These are phyloP conservation scores for Trifolium pratense DNA, from an alignment of 306 rosid species.

Conservation along the genomic window DNA sequence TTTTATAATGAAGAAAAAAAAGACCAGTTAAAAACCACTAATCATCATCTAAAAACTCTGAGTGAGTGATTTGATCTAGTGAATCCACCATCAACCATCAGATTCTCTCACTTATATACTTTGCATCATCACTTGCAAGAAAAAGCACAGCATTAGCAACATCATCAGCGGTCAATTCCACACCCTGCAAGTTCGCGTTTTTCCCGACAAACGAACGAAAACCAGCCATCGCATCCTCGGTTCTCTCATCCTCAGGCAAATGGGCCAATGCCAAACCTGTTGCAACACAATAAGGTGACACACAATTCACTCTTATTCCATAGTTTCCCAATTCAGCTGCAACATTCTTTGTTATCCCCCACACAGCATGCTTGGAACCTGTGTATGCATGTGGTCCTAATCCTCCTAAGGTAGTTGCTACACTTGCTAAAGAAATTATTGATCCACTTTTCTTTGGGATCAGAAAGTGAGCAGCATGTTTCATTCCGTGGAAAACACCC, in stretches of 20 bases:
- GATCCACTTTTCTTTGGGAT: slow-evolving; percentile 77
- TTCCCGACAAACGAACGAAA: slow-evolving; percentile 48
- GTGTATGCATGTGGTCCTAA: slow-evolving; percentile 72
- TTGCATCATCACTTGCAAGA: slow-evolving; percentile 81
- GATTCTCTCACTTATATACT: slow-evolving; percentile 72
- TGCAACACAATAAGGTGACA: slow-evolving; percentile 64
- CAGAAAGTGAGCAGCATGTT: slow-evolving; percentile 75
- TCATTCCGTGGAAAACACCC: slow-evolving; percentile 87
- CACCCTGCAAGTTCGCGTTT: slow-evolving; percentile 76
- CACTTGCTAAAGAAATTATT: slow-evolving; percentile 71
- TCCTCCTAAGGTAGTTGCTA: slow-evolving; percentile 58
- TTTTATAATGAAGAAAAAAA: too few relatives aligned
- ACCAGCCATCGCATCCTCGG: slow-evolving; percentile 53
- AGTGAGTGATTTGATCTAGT: slow-evolving; percentile 56
- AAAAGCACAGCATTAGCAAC: slow-evolving; percentile 87
- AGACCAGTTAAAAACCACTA: neutral
- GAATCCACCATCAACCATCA: slow-evolving; percentile 83
- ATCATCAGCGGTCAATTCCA: slow-evolving; percentile 61
- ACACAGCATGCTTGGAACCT: slow-evolving; percentile 79
- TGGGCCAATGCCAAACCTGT: slow-evolving; percentile 71
- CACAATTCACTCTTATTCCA: slow-evolving; percentile 70
- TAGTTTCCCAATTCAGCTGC: slow-evolving; percentile 79
- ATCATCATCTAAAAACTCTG: slow-evolving; percentile 63
- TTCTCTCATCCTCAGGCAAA: slow-evolving; percentile 72
- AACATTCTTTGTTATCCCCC: slow-evolving; percentile 79